Base-by-base conservation (phyloP, 2,329 filamentous ascomycete species). In the Malbranchea cinnamomea region DNA sequence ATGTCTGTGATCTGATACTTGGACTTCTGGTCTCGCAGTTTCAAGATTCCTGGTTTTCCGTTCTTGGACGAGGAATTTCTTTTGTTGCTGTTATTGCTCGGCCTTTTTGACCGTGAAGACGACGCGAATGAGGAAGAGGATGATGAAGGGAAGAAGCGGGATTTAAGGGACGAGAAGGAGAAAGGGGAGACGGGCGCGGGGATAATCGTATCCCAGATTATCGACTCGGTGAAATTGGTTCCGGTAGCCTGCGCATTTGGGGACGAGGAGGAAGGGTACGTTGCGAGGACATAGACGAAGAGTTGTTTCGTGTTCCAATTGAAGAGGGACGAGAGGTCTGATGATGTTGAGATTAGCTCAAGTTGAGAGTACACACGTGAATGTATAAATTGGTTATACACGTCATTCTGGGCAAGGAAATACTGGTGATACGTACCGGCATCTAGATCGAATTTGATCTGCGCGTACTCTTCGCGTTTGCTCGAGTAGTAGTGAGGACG, bases 261-360 rank as follows among this genome's bases (percentile, higher is more conserved):
- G 27, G 55, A 53, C 27, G 57, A 56, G 21, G 63, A 60, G 21
- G 65, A 44, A 4, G 49, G 63, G 50, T 77, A 78, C 33, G 65
- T 76, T 32, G 87, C 87, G 32, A 83, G 87, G 35, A 98, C 75
- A 62, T 93, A 98, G 54, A 94, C 75, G 60, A 95, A 98, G 47
- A 98, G 63, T 60, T 95, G 82, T 58, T 98, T 98, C 12, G 91
- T 98, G 67, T 98, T 98, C 89, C 87, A 98, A 50, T 81, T 92
- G 69, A 95, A 95, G 45, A 98, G 80, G 24, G 78, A 78, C 37
- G 74, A 78, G 37, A 98, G 71, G 60, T 98, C 87, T 66, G 38
- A 12, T 66, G 38, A 12, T 12, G 17, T 17, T 18, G 18, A 17
- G 23, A 12, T 37, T 16, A 15, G 29, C 16, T 24, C 4, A 17